phyloP scores from a whole-genome alignment of 2,329 filamentous ascomycete species.

The Colletotrichum incanum region DNA sequence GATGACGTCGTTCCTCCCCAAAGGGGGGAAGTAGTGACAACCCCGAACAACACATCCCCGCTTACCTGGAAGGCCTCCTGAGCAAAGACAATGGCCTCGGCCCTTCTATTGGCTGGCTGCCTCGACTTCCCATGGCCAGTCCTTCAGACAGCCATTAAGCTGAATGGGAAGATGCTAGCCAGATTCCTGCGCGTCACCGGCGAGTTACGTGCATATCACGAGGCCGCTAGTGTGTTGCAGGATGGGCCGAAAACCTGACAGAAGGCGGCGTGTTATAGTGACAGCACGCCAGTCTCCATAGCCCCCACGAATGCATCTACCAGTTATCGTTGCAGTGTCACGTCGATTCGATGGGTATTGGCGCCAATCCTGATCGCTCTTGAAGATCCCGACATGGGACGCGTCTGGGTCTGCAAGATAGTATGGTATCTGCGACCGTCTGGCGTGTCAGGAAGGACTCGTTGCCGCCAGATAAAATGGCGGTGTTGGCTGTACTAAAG shows the following conservation, averaged over 20 bases:
- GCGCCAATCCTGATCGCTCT: constrained; percentile 8
- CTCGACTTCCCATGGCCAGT: constrained; percentile 18
- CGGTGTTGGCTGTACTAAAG: neutral
- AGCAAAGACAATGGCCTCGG: constrained; percentile 17
- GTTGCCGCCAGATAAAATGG: neutral
- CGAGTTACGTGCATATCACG: constrained; percentile 35
- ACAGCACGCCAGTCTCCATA: constrained; percentile 27
- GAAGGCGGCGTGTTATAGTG: constrained; percentile 6
- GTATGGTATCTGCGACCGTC: neutral
- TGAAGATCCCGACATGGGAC: constrained; percentile 9
- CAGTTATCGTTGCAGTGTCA: constrained; percentile 11
- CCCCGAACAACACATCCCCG: constrained; percentile 24
- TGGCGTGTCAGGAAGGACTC: neutral
- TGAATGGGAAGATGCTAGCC: constrained; percentile 24
- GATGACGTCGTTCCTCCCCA: constrained; percentile 37
- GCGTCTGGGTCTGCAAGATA: neutral
- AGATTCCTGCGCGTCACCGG: constrained; percentile 36
- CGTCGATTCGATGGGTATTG: constrained; percentile 9
- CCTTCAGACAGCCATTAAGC: constrained; percentile 15
- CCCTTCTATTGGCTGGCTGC: constrained; percentile 27
- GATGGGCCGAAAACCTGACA: constrained; percentile 34
- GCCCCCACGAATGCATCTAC: constrained; percentile 19
- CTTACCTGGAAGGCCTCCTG: constrained; percentile 36
- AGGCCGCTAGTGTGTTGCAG: constrained; percentile 14
- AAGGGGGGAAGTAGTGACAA: constrained; percentile 27